Base-by-base conservation (phyloP, 352 stramenopile genomes). In the Phytophthora meadii region DNA sequence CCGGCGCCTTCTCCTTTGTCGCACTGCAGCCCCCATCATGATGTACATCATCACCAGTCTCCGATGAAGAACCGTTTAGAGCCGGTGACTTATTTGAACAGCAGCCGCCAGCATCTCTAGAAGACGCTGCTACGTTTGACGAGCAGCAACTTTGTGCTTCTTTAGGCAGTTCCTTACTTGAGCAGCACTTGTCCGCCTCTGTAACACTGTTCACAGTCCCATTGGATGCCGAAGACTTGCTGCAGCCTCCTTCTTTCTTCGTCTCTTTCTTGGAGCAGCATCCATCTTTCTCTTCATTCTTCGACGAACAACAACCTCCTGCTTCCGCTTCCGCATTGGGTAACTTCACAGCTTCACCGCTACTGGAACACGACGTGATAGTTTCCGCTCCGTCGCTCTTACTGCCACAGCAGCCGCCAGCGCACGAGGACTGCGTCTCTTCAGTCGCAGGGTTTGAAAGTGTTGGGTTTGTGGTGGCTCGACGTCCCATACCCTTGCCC, bases 371-470 rank as follows among this genome's bases (percentile, higher is more conserved):
- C 8, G 68, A 75, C 19, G 37, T 47, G 5, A 50, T 37, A n/a
- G 68, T 70, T 15, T 77, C 68, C n/a, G 50, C 46, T 0, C 37
- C 63, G 30, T 79, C 67, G 36, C 64, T 72, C 49, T 71, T 74
- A 32, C 12, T 15, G 22, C n/a, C 47, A 36, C 59, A 60, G 42
- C 41, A 62, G 41, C 36, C 60, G 5, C 52, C 17, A 22, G 19
- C 37, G 11, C 37, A 54, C 27, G 28, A 61, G n/a, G 47, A 10
- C 4, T 22, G 8, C 5, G 32, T 40, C 39, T 71, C 45, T 10
- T 10, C 5, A 22, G 17, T 54, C 19, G 40, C 45, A 22, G 39
- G 48, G 2, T 50, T 49, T 11, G 19, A 9, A 14, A 28, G 15
- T 9, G 55, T 32, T 8, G 15, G 3, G 9, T 19, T 30, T 12